A percentile compares a stretch with the other conserved stretches of the same genome.
These are phyloP conservation scores for Exophiala sideris DNA, from an alignment of 2,329 filamentous ascomycete genomes.

Conservation along the genomic window DNA sequence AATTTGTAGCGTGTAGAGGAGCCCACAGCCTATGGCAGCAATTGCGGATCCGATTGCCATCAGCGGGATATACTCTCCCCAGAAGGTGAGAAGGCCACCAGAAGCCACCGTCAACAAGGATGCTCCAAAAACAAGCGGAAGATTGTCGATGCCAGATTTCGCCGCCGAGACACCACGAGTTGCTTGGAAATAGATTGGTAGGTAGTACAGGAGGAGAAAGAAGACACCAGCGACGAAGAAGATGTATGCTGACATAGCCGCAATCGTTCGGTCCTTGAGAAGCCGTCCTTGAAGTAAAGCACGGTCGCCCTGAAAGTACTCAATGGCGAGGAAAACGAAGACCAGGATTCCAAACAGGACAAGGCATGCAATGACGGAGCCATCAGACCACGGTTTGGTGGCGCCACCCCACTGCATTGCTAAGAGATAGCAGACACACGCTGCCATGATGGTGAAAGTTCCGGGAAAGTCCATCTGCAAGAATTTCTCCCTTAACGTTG, in stretches of 20 bases:
- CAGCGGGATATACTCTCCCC: slow-evolving; percentile 30
- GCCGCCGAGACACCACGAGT: slow-evolving; percentile 35
- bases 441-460: slow-evolving; percentile 38
- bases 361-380: slow-evolving; percentile 46
- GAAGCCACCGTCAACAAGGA: slow-evolving; percentile 33
- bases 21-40: slow-evolving; percentile 31
- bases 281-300: slow-evolving; percentile 41
- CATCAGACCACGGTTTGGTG: slow-evolving; percentile 36
- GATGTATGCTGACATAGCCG: slow-evolving; percentile 34
- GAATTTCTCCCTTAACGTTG: slow-evolving; percentile 36
- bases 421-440: slow-evolving; percentile 42
- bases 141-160: slow-evolving; percentile 40
- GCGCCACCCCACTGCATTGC: slow-evolving; percentile 47
- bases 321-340: slow-evolving; percentile 34
- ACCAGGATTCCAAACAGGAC: slow-evolving; percentile 42
- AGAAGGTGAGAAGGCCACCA: slow-evolving; percentile 33
- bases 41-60: slow-evolving; percentile 30
- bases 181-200: slow-evolving; percentile 51
- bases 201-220: slow-evolving; percentile 43
- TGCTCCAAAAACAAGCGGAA: slow-evolving; percentile 42
- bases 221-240: slow-evolving; percentile 38
- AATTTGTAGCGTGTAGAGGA: slow-evolving; percentile 36
- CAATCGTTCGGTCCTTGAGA: slow-evolving; percentile 38
- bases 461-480: slow-evolving; percentile 47
- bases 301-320: slow-evolving; percentile 39